Evolutionary conservation across 768 basidiomycete species (phyloP).

Genomic region (Termitomyces sp.): DNA sequence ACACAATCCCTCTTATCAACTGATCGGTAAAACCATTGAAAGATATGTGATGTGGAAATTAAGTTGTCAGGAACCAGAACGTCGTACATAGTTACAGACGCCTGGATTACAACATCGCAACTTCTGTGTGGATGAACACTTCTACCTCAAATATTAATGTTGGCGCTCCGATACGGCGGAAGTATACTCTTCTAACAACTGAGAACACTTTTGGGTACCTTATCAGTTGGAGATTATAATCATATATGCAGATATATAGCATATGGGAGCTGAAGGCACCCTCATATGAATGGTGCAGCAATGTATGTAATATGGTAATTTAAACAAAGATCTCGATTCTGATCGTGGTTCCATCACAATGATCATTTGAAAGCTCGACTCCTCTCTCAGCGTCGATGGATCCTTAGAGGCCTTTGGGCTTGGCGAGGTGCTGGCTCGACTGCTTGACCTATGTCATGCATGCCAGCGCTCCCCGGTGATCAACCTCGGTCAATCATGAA

Average conservation of each 20-base stretch:
- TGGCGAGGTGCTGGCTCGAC: not conserved
- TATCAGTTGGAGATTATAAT: not conserved
- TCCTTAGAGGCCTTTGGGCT: not conserved
- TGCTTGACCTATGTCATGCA: not conserved
- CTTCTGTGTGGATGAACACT: not conserved
- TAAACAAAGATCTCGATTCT: not conserved
- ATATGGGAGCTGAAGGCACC: no score
- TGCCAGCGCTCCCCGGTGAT: not conserved
- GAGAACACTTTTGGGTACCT: not conserved
- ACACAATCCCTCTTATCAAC: not conserved
- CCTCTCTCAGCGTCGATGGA: not conserved
- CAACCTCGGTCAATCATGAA: not conserved
- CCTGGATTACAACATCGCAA: not conserved
- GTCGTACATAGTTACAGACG: not conserved
- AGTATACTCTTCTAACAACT: not conserved
- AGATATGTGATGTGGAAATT: not conserved
- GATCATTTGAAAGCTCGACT: not conserved
- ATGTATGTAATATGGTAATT: not conserved
- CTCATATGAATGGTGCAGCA: not conserved
- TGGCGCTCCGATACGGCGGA: not conserved
- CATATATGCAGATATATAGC: no score
- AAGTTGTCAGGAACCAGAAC: not conserved
- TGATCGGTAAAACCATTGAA: not conserved
- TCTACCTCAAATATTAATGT: not conserved
- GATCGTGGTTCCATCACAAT: not conserved